Base-by-base conservation (phyloP, 768 basidiomycete species). In the Lepiota brunneoincarnata region DNA sequence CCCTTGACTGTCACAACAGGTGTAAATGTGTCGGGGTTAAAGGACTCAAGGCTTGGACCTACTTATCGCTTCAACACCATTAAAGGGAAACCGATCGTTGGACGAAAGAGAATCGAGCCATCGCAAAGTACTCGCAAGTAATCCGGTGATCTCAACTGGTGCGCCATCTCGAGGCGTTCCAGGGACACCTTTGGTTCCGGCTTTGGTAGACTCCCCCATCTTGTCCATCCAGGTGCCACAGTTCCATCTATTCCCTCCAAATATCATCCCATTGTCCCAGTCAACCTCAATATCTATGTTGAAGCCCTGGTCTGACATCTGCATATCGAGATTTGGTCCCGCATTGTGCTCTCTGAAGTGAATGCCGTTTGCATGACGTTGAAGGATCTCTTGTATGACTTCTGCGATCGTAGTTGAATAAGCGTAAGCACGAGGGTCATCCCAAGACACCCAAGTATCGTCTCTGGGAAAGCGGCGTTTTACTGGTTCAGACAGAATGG, bases 211-310 rank as follows among this genome's bases (percentile, higher is more conserved):
- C 65, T 96, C 93, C 40, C 97, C 97, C 93, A 95, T 95, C 79
- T 96, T 96, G 74, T 96, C 93, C 93, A 93, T 93, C 93, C 93
- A 96, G 1, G 93, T 95, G 10, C 93, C 93, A 65, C 93, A 95
- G 62, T 96, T 96, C 63, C 79, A 70, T 51, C 73, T 72, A 67
- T 85, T 98, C 6, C 97, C 97, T 23, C 97, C 97, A 55, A 83
- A 76, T 60, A 96, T 83, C 56, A 98, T 68, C 1, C 97, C 97
- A 1, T 92, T 98, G 60, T 80, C 76, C 97, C 97, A 99, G 68
- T 99, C 94, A n/a, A 98, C 94, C 21, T 83, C 71, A 59, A 98
- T 89, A 63, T 92, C 82, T 63, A 98, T 93, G 67, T 96, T 81
- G 73, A 99, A 99, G 1, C 97, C 97, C 56, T 83, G 80, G 57